Conservation (phyloP, 192 early-diverging fungal species). For the Phlyctochytrium bullatum region DNA sequence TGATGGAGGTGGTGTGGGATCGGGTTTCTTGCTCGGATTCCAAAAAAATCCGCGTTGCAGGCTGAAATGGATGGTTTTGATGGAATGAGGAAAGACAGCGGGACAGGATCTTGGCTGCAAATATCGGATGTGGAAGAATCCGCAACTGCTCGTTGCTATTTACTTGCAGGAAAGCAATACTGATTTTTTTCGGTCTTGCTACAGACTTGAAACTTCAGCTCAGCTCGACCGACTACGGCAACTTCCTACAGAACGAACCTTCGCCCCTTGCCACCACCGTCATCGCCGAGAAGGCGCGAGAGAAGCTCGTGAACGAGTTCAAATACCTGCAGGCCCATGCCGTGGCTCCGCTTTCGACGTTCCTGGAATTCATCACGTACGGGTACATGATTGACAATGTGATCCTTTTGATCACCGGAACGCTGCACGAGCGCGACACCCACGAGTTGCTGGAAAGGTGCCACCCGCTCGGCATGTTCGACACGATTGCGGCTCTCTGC, state of each 20-base stretch:
- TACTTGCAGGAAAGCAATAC: too few relatives aligned
- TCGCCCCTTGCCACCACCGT: conserved; percentile 92
- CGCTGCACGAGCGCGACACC: conserved; percentile 96
- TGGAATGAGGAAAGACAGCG: too few relatives aligned
- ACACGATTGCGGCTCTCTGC: conserved; percentile 96
- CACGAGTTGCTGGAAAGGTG: conserved; percentile 95
- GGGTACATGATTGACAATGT: conserved; percentile 99
- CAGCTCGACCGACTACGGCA: conserved; percentile 91
- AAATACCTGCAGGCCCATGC: conserved; percentile 86
- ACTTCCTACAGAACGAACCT: conserved; percentile 92
- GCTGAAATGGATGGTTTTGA: too few relatives aligned
- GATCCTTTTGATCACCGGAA: conserved; percentile 96
- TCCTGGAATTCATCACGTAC: conserved; percentile 96
- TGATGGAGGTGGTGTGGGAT: too few relatives aligned
- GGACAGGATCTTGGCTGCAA: too few relatives aligned
- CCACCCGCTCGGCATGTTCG: conserved; percentile 97
- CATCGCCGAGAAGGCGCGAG: conserved; percentile 82
- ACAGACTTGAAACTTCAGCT: conserved; percentile 94
- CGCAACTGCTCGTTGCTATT: too few relatives aligned
- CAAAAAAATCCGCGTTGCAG: too few relatives aligned
- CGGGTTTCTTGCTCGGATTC: too few relatives aligned
- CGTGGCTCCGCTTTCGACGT: conserved; percentile 77
- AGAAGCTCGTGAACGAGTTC: conserved; percentile 90
- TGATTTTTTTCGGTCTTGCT: conserved; percentile 11
- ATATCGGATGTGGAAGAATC: too few relatives aligned